Evolutionary conservation across 2,329 filamentous ascomycete species (phyloP).

Genomic region (Ophiocordyceps robertsii): DNA sequence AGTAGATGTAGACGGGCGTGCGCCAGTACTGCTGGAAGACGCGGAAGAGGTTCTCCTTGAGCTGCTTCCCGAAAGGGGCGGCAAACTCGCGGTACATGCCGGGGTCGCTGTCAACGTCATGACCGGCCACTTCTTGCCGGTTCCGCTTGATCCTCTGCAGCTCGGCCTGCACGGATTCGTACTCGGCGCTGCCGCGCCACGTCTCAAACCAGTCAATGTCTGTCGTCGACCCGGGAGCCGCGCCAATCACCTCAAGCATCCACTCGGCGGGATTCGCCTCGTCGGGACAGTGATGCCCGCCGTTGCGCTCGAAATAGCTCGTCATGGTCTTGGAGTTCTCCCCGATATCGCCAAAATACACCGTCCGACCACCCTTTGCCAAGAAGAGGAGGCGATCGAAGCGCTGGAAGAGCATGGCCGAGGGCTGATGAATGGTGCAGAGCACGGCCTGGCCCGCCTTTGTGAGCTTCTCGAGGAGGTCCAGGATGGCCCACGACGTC

Average conservation of each 20-base stretch:
- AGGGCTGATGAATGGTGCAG: slow-evolving; percentile 98
- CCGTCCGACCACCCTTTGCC: slow-evolving; percentile 59
- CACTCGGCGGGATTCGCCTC: slow-evolving; percentile 72
- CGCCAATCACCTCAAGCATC: slow-evolving; percentile 54
- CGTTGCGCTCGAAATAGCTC: slow-evolving; percentile 63
- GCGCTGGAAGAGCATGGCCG: slow-evolving; percentile 83
- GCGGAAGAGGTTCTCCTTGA: slow-evolving; percentile 53
- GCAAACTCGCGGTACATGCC: slow-evolving; percentile 63
- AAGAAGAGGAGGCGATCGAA: slow-evolving; percentile 75
- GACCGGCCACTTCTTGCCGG: slow-evolving; percentile 18
- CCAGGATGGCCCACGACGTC: slow-evolving; percentile 84
- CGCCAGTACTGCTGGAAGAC: slow-evolving; percentile 92
- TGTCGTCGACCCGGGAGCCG: slow-evolving; percentile 48
- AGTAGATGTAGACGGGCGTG: slow-evolving; percentile 78
- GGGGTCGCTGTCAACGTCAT: slow-evolving; percentile 19
- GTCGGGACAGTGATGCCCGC: slow-evolving; percentile 48
- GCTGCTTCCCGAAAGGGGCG: slow-evolving; percentile 55
- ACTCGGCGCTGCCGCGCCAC: slow-evolving; percentile 48
- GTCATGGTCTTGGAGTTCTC: slow-evolving; percentile 54
- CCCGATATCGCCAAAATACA: slow-evolving; percentile 74
- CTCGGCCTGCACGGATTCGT: slow-evolving; percentile 39
- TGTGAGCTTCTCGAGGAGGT: slow-evolving; percentile 78
- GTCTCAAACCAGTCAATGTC: slow-evolving; percentile 53
- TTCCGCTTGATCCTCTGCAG: slow-evolving; percentile 41
- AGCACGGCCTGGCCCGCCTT: slow-evolving; percentile 84